Evolutionary conservation across 2,329 filamentous ascomycete species (phyloP).

Genomic region (Monosporascus sp.): DNA sequence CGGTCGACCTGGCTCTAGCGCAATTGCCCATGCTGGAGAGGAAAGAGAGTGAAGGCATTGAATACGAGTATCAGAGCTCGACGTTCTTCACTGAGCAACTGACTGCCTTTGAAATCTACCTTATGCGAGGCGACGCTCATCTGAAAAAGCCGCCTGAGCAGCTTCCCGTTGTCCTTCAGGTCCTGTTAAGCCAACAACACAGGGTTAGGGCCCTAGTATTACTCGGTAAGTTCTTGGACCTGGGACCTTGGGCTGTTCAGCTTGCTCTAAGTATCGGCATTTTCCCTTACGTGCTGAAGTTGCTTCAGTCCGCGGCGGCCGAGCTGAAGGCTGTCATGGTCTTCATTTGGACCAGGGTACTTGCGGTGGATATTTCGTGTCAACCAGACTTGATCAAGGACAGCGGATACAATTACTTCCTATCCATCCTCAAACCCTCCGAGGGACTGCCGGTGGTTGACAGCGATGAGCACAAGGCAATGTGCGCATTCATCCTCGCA

Average conservation of each 20-base stretch:
- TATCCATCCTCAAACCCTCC: slow-evolving; percentile 79
- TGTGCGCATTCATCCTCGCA: slow-evolving; percentile 96
- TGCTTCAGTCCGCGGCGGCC: slow-evolving; percentile 88
- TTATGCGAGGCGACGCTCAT: slow-evolving; percentile 73
- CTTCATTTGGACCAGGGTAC: slow-evolving; percentile 95
- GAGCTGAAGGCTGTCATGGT: slow-evolving; percentile 99
- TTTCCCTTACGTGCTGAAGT: slow-evolving; percentile 96
- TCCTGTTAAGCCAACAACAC: slow-evolving; percentile 92
- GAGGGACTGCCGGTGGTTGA: slow-evolving; percentile 82
- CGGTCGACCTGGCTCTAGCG: slow-evolving; percentile 87
- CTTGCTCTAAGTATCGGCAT: slow-evolving; percentile 96
- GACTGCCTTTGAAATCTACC: slow-evolving; percentile 94
- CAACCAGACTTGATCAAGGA: slow-evolving; percentile 94
- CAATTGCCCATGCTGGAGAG: slow-evolving; percentile 82
- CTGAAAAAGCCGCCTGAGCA: slow-evolving; percentile 88
- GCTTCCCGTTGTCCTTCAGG: slow-evolving; percentile 90
- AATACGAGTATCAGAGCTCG: slow-evolving; percentile 93
- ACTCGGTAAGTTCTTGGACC: slow-evolving; percentile 86
- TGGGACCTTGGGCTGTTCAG: slow-evolving; percentile 98
- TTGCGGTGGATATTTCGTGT: slow-evolving; percentile 91
- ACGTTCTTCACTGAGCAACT: slow-evolving; percentile 96
- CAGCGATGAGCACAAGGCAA: slow-evolving; percentile 90
- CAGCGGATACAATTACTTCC: slow-evolving; percentile 95
- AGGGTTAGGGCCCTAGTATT: slow-evolving; percentile 85
- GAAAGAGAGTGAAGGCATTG: slow-evolving; percentile 64